A percentile compares a stretch with the other conserved stretches of the same genome.
Evolutionary conservation across 805 yeast genomes (phyloP).

Genomic region (Candida jianshihensis): DNA sequence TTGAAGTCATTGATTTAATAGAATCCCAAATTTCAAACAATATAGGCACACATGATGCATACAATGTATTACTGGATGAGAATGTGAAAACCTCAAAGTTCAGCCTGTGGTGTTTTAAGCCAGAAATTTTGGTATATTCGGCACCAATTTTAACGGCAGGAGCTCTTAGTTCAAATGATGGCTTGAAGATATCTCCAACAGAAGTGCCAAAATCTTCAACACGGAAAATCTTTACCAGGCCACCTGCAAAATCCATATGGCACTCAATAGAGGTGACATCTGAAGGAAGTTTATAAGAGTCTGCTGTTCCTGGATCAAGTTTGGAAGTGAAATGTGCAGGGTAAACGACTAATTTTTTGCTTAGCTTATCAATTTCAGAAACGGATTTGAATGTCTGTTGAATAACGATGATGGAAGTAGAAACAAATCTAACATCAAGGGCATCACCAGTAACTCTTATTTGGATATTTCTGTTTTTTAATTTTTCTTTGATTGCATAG

Average conservation of each 20-base stretch:
- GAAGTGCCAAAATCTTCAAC: conserved; percentile 31
- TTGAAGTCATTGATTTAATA: neutral
- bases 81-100: conserved; percentile 52
- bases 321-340: neutral
- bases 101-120: conserved; percentile 35
- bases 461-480: conserved; percentile 31
- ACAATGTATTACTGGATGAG: conserved; percentile 63
- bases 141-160: conserved; percentile 64
- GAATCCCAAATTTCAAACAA: conserved; percentile 50
- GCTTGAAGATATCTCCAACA: conserved; percentile 23
- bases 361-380: conserved; percentile 32
- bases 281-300: conserved; percentile 14
- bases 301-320: conserved; percentile 1
- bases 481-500: conserved; percentile 29
- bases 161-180: conserved; percentile 59
- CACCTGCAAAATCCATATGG: conserved; percentile 60
- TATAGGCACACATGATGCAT: conserved; percentile 75
- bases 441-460: conserved; percentile 59
- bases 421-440: conserved; percentile 56
- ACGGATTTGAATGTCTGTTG: conserved; percentile 46
- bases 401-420: conserved; percentile 47
- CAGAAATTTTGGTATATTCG: conserved; percentile 41
- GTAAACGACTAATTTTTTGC: conserved; percentile 13
- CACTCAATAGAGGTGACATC: conserved; percentile 38
- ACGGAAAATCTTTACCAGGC: conserved; percentile 40